Base-by-base conservation (phyloP, 2,329 filamentous ascomycete genomes). In the Trichoderma oligosporum region DNA sequence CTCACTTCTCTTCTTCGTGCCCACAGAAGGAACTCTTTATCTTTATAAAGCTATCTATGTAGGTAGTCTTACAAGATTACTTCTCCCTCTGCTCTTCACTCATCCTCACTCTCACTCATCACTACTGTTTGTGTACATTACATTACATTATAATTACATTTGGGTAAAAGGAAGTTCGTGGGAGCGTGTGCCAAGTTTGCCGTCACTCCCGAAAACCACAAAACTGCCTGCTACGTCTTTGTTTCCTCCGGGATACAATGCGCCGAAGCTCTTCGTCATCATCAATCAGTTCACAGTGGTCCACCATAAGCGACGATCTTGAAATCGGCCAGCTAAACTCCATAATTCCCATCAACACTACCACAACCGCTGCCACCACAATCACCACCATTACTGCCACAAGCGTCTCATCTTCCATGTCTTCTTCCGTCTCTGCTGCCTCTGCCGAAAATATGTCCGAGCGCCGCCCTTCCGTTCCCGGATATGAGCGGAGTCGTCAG, bases 401-500 rank as follows among this genome's bases (percentile, higher is more conserved):
- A 16, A 45, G 33, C 20, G 7, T 53, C 7, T 44, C 39, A 7
- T 55, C 51, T 3, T n/a, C 33, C 4, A 8, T 35, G 7, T 54
- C 51, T 29, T 20, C 41, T 12, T 38, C 41, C 29, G 31, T 9
- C 22, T 55, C 51, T 7, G 51, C n/a, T 22, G 31, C 18, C 18
- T 48, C 53, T 9, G 18, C 11, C 44, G 18, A 46, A 16, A 35
- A 38, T 25, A 51, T 49, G 46, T n/a, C 38, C 24, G 39, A 44
- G 5, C 53, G 59, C 7, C 56, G 57, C 42, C 56, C 38, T 35
- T 42, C 48, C 54, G 9, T 18, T 27, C 20, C 24, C 42, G 16
- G 42, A 24, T 57, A 61, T 54, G 51, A 58, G 7, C 61, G 61
- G 57, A 59, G 60, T 39, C 60, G 67, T 35, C 62, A 67, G 58